A percentile compares a stretch with the other conserved stretches of the same genome.
Evolutionary conservation across 2,329 filamentous ascomycete species (phyloP).

Genomic region (Basipetospora chlamydospora): DNA sequence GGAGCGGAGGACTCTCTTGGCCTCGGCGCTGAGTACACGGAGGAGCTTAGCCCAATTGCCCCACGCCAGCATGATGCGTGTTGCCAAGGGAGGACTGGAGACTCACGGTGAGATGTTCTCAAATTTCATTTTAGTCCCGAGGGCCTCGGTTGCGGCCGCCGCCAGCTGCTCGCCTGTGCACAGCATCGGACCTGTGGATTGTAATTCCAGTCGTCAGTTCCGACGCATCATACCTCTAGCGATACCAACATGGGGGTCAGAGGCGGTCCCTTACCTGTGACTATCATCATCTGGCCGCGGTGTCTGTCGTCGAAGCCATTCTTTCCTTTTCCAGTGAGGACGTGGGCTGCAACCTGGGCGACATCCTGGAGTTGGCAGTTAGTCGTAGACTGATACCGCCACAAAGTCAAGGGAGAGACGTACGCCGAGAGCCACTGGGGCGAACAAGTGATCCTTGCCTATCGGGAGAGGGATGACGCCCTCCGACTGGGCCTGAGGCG

Average conservation of each 20-base stretch:
- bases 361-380: conserved; percentile 24
- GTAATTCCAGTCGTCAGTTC: not conserved
- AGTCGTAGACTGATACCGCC: too few relatives aligned
- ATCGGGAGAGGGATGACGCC: conserved; percentile 30
- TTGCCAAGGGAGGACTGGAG: not conserved
- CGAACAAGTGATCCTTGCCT: conserved; percentile 31
- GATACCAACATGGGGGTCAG: too few relatives aligned
- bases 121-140: conserved; percentile 26
- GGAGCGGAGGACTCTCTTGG: conserved; percentile 18
- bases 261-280: conserved; percentile 33
- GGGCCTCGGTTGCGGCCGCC: conserved; percentile 22
- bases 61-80: too few relatives aligned
- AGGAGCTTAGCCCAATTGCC: too few relatives aligned
- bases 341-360: conserved; percentile 30
- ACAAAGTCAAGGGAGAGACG: conserved; percentile 9
- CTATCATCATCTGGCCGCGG: conserved; percentile 35
- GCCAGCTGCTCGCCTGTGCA: conserved; percentile 26
- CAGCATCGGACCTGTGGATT: conserved; percentile 24
- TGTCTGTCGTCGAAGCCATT: conserved; percentile 34
- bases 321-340: conserved; percentile 30
- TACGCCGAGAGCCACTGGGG: conserved; percentile 32
- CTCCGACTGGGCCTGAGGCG: conserved; percentile 27
- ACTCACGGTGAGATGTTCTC: conserved; percentile 29
- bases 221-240: too few relatives aligned
- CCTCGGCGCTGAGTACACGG: conserved; percentile 14